A percentile compares a stretch with the other conserved stretches of the same genome.
These are phyloP conservation scores for Monosporascus ibericus DNA, from an alignment of 2,329 filamentous ascomycete species.

Conservation along the genomic window DNA sequence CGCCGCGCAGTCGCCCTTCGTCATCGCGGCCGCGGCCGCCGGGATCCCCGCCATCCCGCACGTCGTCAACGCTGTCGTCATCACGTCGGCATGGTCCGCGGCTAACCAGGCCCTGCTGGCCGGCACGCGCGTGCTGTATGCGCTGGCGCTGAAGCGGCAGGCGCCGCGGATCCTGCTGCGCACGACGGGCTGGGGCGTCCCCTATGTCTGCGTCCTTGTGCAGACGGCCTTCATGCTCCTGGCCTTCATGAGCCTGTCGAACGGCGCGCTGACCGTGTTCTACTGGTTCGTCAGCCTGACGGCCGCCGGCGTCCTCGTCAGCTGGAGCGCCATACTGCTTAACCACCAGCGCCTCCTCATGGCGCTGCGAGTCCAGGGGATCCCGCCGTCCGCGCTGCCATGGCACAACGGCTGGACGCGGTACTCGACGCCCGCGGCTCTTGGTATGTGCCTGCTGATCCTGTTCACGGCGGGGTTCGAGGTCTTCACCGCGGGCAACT, in stretches of 20 bases:
- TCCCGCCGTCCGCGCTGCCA: slow-evolving; percentile 44
- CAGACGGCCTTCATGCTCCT: slow-evolving; percentile 50
- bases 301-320: slow-evolving; percentile 56
- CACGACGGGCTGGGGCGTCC: slow-evolving; percentile 44
- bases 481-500: slow-evolving; percentile 54
- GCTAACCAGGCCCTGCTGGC: slow-evolving; percentile 60
- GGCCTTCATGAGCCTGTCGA: slow-evolving; percentile 52
- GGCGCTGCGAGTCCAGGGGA: slow-evolving; percentile 49
- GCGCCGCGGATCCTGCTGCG: slow-evolving; percentile 51
- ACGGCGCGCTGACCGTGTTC: slow-evolving; percentile 55
- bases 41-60: slow-evolving; percentile 62
- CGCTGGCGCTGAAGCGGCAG: slow-evolving; percentile 52
- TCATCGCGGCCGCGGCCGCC: slow-evolving; percentile 65
- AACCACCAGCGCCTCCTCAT: slow-evolving; percentile 53
- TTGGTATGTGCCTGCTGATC: slow-evolving; percentile 57
- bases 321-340: slow-evolving; percentile 54
- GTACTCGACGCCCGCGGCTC: slow-evolving; percentile 47
- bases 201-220: slow-evolving; percentile 52
- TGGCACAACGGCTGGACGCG: slow-evolving; percentile 60
- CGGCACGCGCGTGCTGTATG: slow-evolving; percentile 54
- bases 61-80: slow-evolving; percentile 70
- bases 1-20: slow-evolving; percentile 54
- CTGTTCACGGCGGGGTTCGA: slow-evolving; percentile 65
- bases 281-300: slow-evolving; percentile 60
- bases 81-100: slow-evolving; percentile 65